phyloP scores from a whole-genome alignment of 1,284 basidiomycete species.

The Gastroboletus turbinatus region DNA sequence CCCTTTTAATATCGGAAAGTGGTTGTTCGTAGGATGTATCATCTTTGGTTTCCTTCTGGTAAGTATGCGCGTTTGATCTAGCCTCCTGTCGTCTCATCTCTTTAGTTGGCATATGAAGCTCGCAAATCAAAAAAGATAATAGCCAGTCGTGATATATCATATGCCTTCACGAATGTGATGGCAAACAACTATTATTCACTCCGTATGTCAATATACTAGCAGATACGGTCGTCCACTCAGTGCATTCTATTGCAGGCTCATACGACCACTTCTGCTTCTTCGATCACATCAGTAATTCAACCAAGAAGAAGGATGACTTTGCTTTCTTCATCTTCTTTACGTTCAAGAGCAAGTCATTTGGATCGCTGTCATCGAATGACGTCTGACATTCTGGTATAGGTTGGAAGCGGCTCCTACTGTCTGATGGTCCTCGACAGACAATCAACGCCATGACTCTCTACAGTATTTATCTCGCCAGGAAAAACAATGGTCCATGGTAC shows the following conservation, averaged over 20 bases:
- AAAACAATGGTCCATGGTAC: constrained; percentile 65
- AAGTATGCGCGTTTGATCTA: constrained; percentile 31
- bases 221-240: not conserved
- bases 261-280: constrained; percentile 99
- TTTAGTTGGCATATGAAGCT: constrained; percentile 84
- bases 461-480: constrained; percentile 83
- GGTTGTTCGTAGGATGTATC: constrained; percentile 98
- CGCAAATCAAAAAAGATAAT: constrained; percentile 93
- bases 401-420: constrained; percentile 93
- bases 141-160: constrained; percentile 92
- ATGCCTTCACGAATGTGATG: constrained; percentile 96
- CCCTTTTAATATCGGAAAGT: constrained; percentile 87
- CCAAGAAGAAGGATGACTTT: constrained; percentile 95
- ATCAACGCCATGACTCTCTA: constrained; percentile 96
- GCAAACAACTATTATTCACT: constrained; percentile 95
- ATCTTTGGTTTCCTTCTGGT: constrained; percentile 94
- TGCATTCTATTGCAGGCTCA: constrained; percentile 53
- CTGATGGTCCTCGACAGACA: constrained; percentile 96
- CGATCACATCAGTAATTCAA: constrained; percentile 92
- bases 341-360: constrained; percentile 80
- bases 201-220: constrained; percentile 49
- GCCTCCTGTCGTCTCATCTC: constrained; percentile 1
- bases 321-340: constrained; percentile 99
- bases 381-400: constrained; percentile 45
- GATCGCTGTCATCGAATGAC: constrained; percentile 9